Base-by-base conservation (phyloP, 2,329 filamentous ascomycete genomes). In the Colletotrichum liriopes region DNA sequence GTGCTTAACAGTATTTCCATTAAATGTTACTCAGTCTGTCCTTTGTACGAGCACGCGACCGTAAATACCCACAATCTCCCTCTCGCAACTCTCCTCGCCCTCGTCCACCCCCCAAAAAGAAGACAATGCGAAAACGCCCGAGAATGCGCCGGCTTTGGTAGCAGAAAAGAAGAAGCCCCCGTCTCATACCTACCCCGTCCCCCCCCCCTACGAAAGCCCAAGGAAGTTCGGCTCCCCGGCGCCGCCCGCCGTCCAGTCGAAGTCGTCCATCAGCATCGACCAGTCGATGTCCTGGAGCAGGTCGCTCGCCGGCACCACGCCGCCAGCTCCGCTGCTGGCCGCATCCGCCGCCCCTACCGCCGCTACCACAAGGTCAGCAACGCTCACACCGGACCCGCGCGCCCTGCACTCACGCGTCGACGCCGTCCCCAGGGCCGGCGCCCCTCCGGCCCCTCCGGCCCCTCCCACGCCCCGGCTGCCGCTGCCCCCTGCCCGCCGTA, bases 201-300 rank as follows among this genome's bases (percentile, higher is more conserved):
- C 23, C n/a, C 12, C 23, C 37, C n/a, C 49, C 49, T 68, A 73
- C 20, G 71, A 73, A 18, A 73, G 45, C 18, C 71, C 71, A 35
- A 73, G 51, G 37, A 74, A 70, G 43, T 61, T 70, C 35, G 72
- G 70, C 65, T 74, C 72, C 4, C 65, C 69, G 23, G 37, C 72
- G 3, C 61, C 72, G 3, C 70, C 72, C 5, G 60, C 65, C 7
- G 54, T 82, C 85, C 85, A 86, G 71, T 85, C 85, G 75, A 87
- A 86, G 56, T 87, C 86, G 67, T 86, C 84, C 81, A 87, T 84
- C 41, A 87, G 83, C 67, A 85, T 83, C 71, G 84, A 82, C 86
- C 86, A 87, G 76, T 88, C 86, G 51, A 87, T 81, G 55, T 85
- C 82, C 62, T 85, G 83, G 39, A 86, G 79, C 3, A 79, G 77